A percentile compares a stretch with the other conserved stretches of the same genome.
Conservation (phyloP, 768 basidiomycete genomes). For the Podaxis mareebaensis region DNA sequence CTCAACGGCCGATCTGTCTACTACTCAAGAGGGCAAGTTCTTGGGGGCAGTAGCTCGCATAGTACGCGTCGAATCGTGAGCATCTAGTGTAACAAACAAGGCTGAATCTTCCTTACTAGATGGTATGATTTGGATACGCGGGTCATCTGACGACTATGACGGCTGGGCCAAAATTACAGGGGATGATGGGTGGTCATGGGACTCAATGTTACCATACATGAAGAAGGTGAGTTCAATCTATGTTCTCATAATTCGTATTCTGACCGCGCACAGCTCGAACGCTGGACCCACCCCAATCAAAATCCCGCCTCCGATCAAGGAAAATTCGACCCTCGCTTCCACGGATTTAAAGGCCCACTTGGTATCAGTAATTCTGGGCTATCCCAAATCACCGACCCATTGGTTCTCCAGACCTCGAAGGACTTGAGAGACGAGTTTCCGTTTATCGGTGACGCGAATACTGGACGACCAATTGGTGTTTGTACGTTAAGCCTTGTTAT, state of each 20-base stretch:
- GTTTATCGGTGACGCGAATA: conserved; percentile 15
- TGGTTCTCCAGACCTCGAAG: conserved; percentile 5
- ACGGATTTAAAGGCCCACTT: conserved; percentile 15
- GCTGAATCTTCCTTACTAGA: conserved; percentile 13
- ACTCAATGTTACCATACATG: conserved; percentile 22
- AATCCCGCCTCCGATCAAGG: conserved; percentile 8
- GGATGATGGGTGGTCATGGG: conserved; percentile 27
- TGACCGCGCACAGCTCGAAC: background rate
- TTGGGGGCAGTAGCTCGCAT: conserved; percentile 29
- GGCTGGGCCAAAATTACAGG: conserved; percentile 21
- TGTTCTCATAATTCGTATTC: too few relatives aligned
- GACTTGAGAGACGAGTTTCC: conserved; percentile 16
- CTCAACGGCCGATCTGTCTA: conserved; percentile 23
- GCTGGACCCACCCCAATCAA: background rate
- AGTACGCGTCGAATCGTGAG: conserved; percentile 19
- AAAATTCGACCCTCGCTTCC: conserved; percentile 15
- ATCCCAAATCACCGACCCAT: background rate
- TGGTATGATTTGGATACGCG: conserved; percentile 26
- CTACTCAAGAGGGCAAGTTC: conserved; percentile 25
- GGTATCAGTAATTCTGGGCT: conserved; percentile 2
- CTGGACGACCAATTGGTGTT: conserved; percentile 18
- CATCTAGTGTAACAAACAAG: background rate
- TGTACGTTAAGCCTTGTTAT: conserved; percentile 4
- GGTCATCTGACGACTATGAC: conserved; percentile 26
- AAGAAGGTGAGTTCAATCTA: conserved; percentile 17